Conservation (phyloP, 2,329 filamentous ascomycete species). For the Curvularia sp. region DNA sequence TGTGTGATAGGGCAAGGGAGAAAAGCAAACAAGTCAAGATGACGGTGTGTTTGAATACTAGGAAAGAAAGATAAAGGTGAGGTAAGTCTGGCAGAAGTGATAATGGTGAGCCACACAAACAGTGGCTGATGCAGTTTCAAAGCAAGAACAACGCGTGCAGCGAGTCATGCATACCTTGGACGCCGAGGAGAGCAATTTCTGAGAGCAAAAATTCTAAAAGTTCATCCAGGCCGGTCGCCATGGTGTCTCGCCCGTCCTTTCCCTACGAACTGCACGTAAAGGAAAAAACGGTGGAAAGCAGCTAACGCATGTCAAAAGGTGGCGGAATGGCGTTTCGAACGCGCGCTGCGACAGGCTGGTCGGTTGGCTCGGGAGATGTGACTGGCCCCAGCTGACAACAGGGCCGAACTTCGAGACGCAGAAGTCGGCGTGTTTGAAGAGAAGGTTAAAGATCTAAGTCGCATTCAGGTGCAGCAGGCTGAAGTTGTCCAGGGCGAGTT, state of each 20-base stretch:
- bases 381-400: slow-evolving; percentile 12
- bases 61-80: background rate
- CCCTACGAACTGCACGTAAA: slow-evolving; percentile 21
- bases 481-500: slow-evolving; percentile 8
- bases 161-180: slow-evolving; percentile 59
- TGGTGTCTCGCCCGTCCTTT: slow-evolving; percentile 31
- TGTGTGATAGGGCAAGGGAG: background rate
- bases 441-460: background rate
- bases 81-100: background rate
- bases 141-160: slow-evolving; percentile 11
- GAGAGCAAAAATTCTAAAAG: slow-evolving; percentile 65
- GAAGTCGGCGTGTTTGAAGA: background rate
- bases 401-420: slow-evolving; percentile 1
- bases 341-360: slow-evolving; percentile 16
- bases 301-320: slow-evolving; percentile 23
- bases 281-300: slow-evolving; percentile 15
- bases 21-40: background rate
- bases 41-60: background rate
- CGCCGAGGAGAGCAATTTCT: slow-evolving; percentile 66
- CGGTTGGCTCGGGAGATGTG: slow-evolving; percentile 10
- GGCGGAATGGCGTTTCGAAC: slow-evolving; percentile 35
- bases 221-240: slow-evolving; percentile 59
- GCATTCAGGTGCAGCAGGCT: background rate
- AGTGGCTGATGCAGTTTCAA: slow-evolving; percentile 11
- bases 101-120: slow-evolving; percentile 1